Conservation (phyloP, 208 protist genomes). For the Jaenimonas drosophilae region DNA sequence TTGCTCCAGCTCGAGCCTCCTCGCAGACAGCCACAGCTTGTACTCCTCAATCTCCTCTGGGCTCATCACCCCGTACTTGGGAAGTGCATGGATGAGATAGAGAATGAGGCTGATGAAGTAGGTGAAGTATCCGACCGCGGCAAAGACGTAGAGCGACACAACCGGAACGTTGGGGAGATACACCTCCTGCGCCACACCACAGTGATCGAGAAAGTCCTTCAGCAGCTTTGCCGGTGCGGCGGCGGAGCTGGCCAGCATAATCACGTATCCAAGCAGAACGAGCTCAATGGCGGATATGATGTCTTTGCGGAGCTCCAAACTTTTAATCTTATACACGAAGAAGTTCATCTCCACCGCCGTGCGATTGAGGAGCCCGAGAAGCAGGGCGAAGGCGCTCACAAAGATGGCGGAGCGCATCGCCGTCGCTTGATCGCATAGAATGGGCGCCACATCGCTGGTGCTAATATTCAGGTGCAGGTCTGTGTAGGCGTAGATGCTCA, state of each 20-base stretch:
- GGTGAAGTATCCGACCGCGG: constrained; percentile 29
- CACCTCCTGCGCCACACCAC: constrained; percentile 17
- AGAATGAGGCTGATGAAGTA: constrained; percentile 35
- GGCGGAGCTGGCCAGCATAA: constrained; percentile 24
- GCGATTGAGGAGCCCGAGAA: constrained; percentile 46
- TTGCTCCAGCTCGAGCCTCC: constrained; percentile 28
- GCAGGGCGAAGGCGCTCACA: constrained; percentile 23
- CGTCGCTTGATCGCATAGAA: constrained; percentile 66
- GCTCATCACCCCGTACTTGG: constrained; percentile 75
- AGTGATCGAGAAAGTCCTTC: constrained; percentile 40
- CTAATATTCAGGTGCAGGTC: constrained; percentile 33
- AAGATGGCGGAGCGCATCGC: constrained; percentile 61
- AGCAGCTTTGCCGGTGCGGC: constrained; percentile 23
- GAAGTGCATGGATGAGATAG: constrained; percentile 56
- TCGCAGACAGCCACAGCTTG: constrained; percentile 47
- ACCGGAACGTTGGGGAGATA: constrained; percentile 46
- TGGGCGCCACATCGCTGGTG: constrained; percentile 18
- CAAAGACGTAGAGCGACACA: constrained; percentile 44
- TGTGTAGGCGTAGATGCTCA: constrained; percentile 47
- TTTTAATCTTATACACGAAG: constrained; percentile 46
- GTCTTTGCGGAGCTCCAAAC: constrained; percentile 69
- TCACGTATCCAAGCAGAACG: constrained; percentile 34
- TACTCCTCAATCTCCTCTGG: constrained; percentile 60
- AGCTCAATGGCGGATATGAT: constrained; percentile 59
- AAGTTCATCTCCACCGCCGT: constrained; percentile 44